Percentiles rank a stretch among this genome's conserved stretches.
These are phyloP conservation scores for Cryptococcus wingfieldii DNA, from an alignment of 1,284 basidiomycete species.

Conservation along the genomic window DNA sequence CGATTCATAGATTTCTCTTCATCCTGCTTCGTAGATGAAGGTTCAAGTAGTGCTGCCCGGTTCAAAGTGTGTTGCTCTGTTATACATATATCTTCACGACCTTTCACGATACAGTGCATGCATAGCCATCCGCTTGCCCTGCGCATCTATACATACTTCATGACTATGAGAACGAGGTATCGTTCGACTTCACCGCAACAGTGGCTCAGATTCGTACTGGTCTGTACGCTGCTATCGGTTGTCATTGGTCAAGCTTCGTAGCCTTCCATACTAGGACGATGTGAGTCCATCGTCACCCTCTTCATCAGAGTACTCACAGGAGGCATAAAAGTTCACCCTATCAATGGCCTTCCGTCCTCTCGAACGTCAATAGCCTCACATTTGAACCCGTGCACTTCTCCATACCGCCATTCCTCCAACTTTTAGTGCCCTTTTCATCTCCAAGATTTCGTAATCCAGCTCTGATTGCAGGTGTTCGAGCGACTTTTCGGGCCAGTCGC, in stretches of 20 bases:
- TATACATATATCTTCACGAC: too few relatives aligned
- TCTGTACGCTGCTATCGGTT: neutral
- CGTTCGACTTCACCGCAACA: too few relatives aligned
- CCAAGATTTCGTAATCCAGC: constrained; percentile 60
- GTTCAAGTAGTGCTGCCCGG: too few relatives aligned
- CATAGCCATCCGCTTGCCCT: too few relatives aligned
- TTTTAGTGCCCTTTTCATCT: constrained; percentile 61
- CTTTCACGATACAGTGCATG: too few relatives aligned
- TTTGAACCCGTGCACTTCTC: constrained; percentile 61
- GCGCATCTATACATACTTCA: too few relatives aligned
- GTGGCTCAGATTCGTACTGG: too few relatives aligned
- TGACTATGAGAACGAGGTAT: too few relatives aligned
- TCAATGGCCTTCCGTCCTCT: constrained; percentile 55
- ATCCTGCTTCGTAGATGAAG: too few relatives aligned
- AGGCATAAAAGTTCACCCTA: constrained; percentile 61
- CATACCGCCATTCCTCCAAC: constrained; percentile 65
- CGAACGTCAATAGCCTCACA: constrained; percentile 50
- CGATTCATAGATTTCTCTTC: neutral
- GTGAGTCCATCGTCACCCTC: neutral
- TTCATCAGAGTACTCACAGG: constrained; percentile 27
- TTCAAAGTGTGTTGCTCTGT: too few relatives aligned
- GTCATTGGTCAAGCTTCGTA: constrained; percentile 13
- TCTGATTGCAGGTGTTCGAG: constrained; percentile 51
- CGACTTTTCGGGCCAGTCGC: constrained; percentile 43
- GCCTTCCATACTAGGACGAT: constrained; percentile 22